Evolutionary conservation across 768 basidiomycete genomes (phyloP), one percentile per base, ranked within the genome.

Genomic region (Kwoniella europaea): DNA sequence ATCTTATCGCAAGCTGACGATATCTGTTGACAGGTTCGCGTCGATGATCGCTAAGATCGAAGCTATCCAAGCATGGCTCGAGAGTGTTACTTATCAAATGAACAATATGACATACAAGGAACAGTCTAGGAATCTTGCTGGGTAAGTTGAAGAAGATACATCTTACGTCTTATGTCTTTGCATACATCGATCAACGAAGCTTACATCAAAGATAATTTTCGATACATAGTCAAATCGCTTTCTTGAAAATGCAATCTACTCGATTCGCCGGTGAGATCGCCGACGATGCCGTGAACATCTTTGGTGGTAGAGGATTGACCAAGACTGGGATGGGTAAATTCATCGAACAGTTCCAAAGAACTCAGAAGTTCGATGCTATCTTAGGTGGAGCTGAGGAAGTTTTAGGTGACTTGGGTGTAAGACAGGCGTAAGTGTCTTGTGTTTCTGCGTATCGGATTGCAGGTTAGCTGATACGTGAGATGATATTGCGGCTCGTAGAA

Each of bases 31-130:
- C 24, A 83, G 81, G 55, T 84, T 98, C 58, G 94, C 94, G 3
- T 86, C 80, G 6, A 98, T 98, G 93, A 94, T 97, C 65, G 88
- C 92, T 41, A 90, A 92, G 46, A 86, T 90, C 41, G 93, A 95
- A 81, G 88, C 90, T 29, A 88, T 88, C 10, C 94, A 94, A 78
- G 87, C 86, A n/a, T 94, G 92, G 92, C 84, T 94, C 18, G 93
- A 95, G 85, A 91, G 88, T 67, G 84, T 95, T 64, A 94, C 93
- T 0, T 91, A 90, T 81, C 93, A 94, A 82, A 93, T 94, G 92
- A 89, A 86, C 74, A 88, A 92, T 67, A 93, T 94, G 93, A 86
- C 86, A 50, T 92, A 93, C 82, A 89, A 89, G 79, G 87, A 92
- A 69, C 91, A 92, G 79, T 88, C 91, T 13, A 81, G 86, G 53